Evolutionary conservation across 2,329 filamentous ascomycete species (phyloP).

Genomic region (Cercospora sojina): DNA sequence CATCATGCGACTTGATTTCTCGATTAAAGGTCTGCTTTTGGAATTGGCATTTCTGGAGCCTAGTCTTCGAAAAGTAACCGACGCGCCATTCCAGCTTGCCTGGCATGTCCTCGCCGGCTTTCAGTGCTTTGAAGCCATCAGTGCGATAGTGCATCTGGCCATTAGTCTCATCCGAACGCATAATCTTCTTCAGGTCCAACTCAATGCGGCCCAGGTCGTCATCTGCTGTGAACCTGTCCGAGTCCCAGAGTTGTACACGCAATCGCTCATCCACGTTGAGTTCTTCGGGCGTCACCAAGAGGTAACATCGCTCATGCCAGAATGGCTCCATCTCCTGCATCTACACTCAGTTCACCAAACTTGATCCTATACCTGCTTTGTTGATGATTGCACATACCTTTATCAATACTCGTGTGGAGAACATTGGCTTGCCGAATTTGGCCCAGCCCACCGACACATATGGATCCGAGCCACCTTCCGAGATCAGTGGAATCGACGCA

Average conservation of each 20-base stretch:
- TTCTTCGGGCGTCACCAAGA: conserved; percentile 70
- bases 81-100: conserved; percentile 68
- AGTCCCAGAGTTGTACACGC: conserved; percentile 72
- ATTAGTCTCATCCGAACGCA: conserved; percentile 58
- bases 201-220: conserved; percentile 74
- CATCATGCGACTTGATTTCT: conserved; percentile 56
- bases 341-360: background rate
- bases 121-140: conserved; percentile 65
- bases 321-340: conserved; percentile 61
- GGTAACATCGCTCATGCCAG: conserved; percentile 68
- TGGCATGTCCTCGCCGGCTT: conserved; percentile 66
- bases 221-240: conserved; percentile 68
- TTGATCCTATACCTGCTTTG: background rate
- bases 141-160: conserved; percentile 62
- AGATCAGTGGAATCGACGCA: conserved; percentile 57
- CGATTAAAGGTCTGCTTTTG: conserved; percentile 60
- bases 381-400: conserved; percentile 31
- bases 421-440: conserved; percentile 71
- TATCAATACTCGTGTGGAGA: conserved; percentile 63
- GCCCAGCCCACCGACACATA: conserved; percentile 74
- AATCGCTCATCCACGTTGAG: conserved; percentile 65
- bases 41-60: conserved; percentile 62
- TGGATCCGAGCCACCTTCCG: conserved; percentile 62
- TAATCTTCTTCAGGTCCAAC: conserved; percentile 64
- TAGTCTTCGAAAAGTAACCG: conserved; percentile 68